These are phyloP conservation scores for Phytophthora kernoviae DNA, from an alignment of 352 stramenopile genomes.

Conservation along the genomic window DNA sequence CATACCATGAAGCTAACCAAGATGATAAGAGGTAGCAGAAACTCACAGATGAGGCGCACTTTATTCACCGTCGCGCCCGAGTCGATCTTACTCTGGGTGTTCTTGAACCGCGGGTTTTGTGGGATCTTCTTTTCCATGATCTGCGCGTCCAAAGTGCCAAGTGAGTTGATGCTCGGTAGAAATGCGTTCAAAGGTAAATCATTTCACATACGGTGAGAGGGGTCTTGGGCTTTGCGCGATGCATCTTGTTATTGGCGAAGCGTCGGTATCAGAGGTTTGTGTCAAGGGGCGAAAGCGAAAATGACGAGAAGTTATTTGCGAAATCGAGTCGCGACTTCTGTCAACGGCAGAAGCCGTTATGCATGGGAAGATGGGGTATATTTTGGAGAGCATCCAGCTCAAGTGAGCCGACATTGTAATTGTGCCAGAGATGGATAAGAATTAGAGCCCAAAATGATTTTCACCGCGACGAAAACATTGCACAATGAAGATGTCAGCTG, in stretches of 20 bases:
- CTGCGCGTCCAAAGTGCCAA: constrained; percentile 23
- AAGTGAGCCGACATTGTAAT: no score
- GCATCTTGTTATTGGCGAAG: constrained; percentile 38
- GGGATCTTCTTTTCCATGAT: constrained; percentile 84
- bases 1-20: not conserved
- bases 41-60: constrained; percentile 76
- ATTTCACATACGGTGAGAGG: constrained; percentile 47
- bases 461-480: no score
- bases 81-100: constrained; percentile 81
- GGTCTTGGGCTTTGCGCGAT: constrained; percentile 71
- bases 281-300: constrained; percentile 5
- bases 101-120: constrained; percentile 78
- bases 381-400: not conserved
- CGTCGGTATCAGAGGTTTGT: constrained; percentile 10
- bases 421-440: no score
- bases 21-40: not conserved
- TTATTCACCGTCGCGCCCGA: constrained; percentile 77
- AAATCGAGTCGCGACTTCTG: not conserved
- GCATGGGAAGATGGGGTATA: not conserved
- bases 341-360: constrained; percentile 1
- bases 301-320: constrained; percentile 17
- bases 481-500: not conserved
- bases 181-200: not conserved
- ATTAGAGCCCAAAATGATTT: no score
- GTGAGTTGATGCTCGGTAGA: not conserved